Evolutionary conservation across 768 basidiomycete species (phyloP).

Genomic region (Tricholoma matsutake): DNA sequence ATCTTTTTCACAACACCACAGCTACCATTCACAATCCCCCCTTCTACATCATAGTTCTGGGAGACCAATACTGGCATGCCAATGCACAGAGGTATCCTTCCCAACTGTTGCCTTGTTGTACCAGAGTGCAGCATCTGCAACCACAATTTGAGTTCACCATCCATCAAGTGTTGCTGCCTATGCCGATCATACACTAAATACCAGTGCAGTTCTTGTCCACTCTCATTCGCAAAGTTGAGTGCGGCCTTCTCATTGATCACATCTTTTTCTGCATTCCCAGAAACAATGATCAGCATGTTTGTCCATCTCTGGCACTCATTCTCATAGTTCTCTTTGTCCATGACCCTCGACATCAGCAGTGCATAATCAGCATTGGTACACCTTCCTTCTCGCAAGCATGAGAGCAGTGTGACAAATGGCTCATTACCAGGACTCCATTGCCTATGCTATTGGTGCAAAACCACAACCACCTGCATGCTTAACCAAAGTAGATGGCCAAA

Average conservation of each 20-base stretch:
- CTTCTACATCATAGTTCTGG: slow-evolving; percentile 35
- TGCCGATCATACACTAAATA: slow-evolving; percentile 27
- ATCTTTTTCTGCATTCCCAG: slow-evolving; percentile 34
- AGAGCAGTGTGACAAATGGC: slow-evolving; percentile 20
- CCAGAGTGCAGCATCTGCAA: slow-evolving; percentile 21
- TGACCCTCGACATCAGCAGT: slow-evolving; percentile 9
- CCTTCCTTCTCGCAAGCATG: slow-evolving; percentile 12
- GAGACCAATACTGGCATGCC: slow-evolving; percentile 39
- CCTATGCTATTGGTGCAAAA: slow-evolving; percentile 22
- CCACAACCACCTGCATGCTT: slow-evolving; percentile 25
- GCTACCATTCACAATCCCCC: slow-evolving; percentile 36
- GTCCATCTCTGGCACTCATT: slow-evolving; percentile 14
- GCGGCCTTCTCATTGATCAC: slow-evolving; percentile 28
- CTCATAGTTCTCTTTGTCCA: not conserved
- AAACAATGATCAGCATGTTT: slow-evolving; percentile 33
- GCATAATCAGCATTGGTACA: slow-evolving; percentile 24
- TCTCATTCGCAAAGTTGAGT: slow-evolving; percentile 21
- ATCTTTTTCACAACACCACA: slow-evolving; percentile 23
- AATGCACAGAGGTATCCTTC: slow-evolving; percentile 30
- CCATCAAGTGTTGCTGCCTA: slow-evolving; percentile 6
- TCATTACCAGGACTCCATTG: slow-evolving; percentile 22
- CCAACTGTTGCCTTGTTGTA: slow-evolving; percentile 26
- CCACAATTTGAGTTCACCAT: slow-evolving; percentile 4
- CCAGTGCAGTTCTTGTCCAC: slow-evolving; percentile 18
- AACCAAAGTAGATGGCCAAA: slow-evolving; percentile 35